Conservation (phyloP, 495 filamentous ascomycete genomes). For the Cercophora newfieldiana region DNA sequence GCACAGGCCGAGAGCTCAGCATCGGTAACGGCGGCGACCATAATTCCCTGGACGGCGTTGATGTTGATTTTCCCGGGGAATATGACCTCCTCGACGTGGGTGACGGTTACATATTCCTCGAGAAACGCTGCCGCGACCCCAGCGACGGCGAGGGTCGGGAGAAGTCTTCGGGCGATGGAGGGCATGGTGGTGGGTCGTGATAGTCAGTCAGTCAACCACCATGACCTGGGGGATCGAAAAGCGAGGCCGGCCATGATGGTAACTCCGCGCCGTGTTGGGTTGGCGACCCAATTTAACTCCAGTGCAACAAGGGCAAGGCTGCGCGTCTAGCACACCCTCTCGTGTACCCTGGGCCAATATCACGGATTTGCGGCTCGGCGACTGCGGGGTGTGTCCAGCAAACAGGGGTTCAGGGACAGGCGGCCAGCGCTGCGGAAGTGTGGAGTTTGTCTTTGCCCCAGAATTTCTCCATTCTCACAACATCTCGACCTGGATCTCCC, state of each 20-base stretch:
- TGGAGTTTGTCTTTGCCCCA: background rate
- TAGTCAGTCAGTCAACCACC: background rate
- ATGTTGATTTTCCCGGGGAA: constrained; percentile 2
- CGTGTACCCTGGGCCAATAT: background rate
- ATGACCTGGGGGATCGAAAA: background rate
- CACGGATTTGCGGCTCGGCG: background rate
- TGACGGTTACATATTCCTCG: constrained; percentile 19
- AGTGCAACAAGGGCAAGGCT: background rate
- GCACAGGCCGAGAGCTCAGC: constrained; percentile 23
- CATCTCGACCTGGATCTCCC: background rate
- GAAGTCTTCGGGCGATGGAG: background rate
- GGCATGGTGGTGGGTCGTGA: background rate
- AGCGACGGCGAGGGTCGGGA: constrained; percentile 7
- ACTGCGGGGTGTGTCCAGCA: background rate
- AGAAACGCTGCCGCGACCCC: constrained; percentile 18
- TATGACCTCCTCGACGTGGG: constrained; percentile 1
- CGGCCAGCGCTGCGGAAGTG: background rate
- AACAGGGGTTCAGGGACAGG: background rate
- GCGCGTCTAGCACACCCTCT: background rate
- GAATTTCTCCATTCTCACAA: background rate
- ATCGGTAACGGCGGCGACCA: constrained; percentile 18
- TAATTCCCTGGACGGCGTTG: constrained; percentile 2
- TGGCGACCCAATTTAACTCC: background rate
- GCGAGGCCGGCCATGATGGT: constrained; percentile 5
- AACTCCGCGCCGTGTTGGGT: background rate